Percentiles rank a stretch among this genome's conserved stretches.
Evolutionary conservation across 1,284 basidiomycete genomes (phyloP).

Genomic region (Ganoderma leucocontextum): DNA sequence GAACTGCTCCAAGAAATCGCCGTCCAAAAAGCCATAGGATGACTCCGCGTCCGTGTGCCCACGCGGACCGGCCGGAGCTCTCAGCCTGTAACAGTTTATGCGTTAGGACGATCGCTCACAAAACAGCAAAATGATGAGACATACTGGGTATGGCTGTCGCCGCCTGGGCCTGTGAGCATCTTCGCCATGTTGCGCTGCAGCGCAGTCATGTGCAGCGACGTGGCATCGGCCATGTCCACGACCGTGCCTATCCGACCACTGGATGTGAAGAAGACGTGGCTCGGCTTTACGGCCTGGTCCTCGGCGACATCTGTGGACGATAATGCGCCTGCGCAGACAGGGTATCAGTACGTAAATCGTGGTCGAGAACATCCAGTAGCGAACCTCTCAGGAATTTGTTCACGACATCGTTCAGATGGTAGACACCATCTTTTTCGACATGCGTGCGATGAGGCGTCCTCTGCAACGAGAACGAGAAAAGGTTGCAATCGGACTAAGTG

Average conservation of each 20-base stretch:
- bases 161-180: conserved; percentile 63
- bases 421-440: conserved; percentile 71
- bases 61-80: conserved; percentile 65
- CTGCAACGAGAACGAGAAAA: conserved; percentile 74
- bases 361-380: conserved; percentile 18
- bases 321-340: conserved; percentile 28
- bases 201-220: conserved; percentile 72
- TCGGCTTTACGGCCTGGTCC: conserved; percentile 52
- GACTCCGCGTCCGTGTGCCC: conserved; percentile 65
- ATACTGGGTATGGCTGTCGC: conserved; percentile 71
- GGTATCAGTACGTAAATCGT: background rate
- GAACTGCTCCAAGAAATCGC: conserved; percentile 84
- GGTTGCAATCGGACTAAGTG: conserved; percentile 73
- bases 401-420: conserved; percentile 74
- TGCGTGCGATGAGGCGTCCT: conserved; percentile 46
- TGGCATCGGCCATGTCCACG: conserved; percentile 64
- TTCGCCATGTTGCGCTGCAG: conserved; percentile 83
- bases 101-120: too few species aligned
- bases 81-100: conserved; percentile 57
- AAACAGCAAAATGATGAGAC: conserved; percentile 31
- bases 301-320: conserved; percentile 32
- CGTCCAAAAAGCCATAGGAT: conserved; percentile 86
- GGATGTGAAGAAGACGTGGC: conserved; percentile 81
- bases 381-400: conserved; percentile 74
- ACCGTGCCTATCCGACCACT: conserved; percentile 87